These are phyloP conservation scores for Rostrohypoxylon terebratum DNA, from an alignment of 495 filamentous ascomycete species.

Conservation along the genomic window DNA sequence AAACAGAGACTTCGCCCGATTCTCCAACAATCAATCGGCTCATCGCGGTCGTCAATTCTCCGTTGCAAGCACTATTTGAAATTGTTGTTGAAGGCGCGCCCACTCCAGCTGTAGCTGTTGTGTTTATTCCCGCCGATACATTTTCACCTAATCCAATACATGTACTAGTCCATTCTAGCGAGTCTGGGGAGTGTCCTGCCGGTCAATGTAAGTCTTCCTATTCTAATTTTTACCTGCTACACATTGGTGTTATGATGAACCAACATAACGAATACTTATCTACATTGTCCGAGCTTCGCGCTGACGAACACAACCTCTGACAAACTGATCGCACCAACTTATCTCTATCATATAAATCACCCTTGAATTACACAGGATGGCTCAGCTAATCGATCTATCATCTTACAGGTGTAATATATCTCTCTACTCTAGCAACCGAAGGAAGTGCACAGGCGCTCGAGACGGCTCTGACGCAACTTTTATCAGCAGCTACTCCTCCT, in stretches of 20 bases:
- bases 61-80: slow-evolving; percentile 75
- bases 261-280: slow-evolving; percentile 91
- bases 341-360: slow-evolving; percentile 16
- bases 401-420: slow-evolving; percentile 77
- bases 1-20: slow-evolving; percentile 46
- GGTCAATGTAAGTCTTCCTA: slow-evolving; percentile 81
- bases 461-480: slow-evolving; percentile 65
- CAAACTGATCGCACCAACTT: slow-evolving; percentile 76
- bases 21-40: slow-evolving; percentile 52
- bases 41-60: slow-evolving; percentile 76
- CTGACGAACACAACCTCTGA: slow-evolving; percentile 89
- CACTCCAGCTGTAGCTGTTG: slow-evolving; percentile 76
- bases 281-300: slow-evolving; percentile 93
- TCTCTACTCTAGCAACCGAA: slow-evolving; percentile 62
- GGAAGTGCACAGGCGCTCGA: slow-evolving; percentile 60
- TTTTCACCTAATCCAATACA: slow-evolving; percentile 69
- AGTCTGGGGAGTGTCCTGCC: slow-evolving; percentile 86
- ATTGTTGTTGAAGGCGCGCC: slow-evolving; percentile 77
- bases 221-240: slow-evolving; percentile 31
- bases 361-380: slow-evolving; percentile 9
- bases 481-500: slow-evolving; percentile 55
- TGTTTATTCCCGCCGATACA: slow-evolving; percentile 72
- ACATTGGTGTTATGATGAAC: slow-evolving; percentile 75
- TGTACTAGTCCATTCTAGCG: slow-evolving; percentile 81
- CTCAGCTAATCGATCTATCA: slow-evolving; percentile 58